phyloP scores from a whole-genome alignment of 2,329 filamentous ascomycete species.

The Colletotrichum sp. region DNA sequence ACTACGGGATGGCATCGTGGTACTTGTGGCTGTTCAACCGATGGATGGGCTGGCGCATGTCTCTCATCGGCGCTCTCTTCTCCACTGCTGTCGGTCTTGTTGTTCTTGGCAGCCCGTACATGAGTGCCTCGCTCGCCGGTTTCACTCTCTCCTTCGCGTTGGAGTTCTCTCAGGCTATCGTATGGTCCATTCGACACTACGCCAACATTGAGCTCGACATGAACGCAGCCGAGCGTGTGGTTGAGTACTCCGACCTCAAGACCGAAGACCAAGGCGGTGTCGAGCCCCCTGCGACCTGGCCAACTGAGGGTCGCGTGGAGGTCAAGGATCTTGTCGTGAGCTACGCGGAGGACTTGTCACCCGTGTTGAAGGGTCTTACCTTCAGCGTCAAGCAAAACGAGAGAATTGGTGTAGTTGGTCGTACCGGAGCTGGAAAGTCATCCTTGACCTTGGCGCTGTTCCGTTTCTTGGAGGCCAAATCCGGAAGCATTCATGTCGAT shows the following conservation, averaged over 20 bases:
- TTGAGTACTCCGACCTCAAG: conserved; percentile 74
- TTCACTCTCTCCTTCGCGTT: conserved; percentile 79
- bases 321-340: conserved; percentile 74
- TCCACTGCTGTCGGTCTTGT: conserved; percentile 68
- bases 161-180: conserved; percentile 68
- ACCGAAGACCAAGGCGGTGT: conserved; percentile 69
- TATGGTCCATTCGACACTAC: conserved; percentile 72
- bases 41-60: conserved; percentile 79
- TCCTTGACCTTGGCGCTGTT: conserved; percentile 78
- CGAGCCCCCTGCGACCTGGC: conserved; percentile 74
- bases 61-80: conserved; percentile 72
- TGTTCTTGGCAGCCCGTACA: conserved; percentile 64
- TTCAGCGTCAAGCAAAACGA: conserved; percentile 72
- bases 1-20: conserved; percentile 69
- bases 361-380: conserved; percentile 72
- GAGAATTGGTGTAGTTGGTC: conserved; percentile 77
- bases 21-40: conserved; percentile 76
- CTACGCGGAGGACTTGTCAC: conserved; percentile 74
- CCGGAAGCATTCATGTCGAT: conserved; percentile 73
- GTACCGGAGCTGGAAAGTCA: conserved; percentile 81
- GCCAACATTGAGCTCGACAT: conserved; percentile 77
- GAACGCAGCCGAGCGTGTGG: conserved; percentile 78
- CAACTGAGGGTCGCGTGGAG: conserved; percentile 73
- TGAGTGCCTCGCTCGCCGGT: conserved; percentile 74
- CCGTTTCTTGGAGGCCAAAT: conserved; percentile 74